Percentiles rank a stretch among this genome's conserved stretches.
These are phyloP conservation scores for Artemisia tridentata DNA, from an alignment of 129 eudicot genomes.

Conservation along the genomic window DNA sequence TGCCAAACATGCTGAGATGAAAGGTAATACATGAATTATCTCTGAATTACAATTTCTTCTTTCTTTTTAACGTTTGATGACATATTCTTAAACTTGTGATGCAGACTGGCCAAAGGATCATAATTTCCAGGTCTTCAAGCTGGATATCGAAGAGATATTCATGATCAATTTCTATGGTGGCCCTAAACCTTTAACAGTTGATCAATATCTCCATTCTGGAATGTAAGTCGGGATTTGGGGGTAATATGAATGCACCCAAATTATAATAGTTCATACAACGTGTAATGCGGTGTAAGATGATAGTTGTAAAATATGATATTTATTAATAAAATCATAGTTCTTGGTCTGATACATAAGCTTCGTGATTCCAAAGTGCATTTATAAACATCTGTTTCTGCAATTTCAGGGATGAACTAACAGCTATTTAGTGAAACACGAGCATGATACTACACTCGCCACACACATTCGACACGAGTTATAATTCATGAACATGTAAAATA, in stretches of 20 bases:
- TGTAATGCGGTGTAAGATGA: constrained; percentile 6
- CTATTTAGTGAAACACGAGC: constrained; percentile 24
- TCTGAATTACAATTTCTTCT: not conserved
- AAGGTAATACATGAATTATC: constrained; percentile 36
- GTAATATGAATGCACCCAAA: not conserved
- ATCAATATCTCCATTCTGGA: constrained; percentile 59
- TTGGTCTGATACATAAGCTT: not conserved
- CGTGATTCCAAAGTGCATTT: constrained; percentile 22
- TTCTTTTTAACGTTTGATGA: not conserved
- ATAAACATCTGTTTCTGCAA: constrained; percentile 27
- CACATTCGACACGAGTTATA: constrained; percentile 1
- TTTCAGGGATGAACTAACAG: constrained; percentile 42
- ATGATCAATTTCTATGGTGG: constrained; percentile 90
- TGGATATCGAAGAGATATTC: constrained; percentile 76
- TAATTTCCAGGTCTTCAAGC: constrained; percentile 68
- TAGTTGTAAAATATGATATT: constrained; percentile 19
- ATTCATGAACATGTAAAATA: constrained; percentile 22
- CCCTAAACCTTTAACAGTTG: constrained; percentile 89
- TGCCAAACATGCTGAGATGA: constrained; percentile 88
- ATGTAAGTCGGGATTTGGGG: constrained; percentile 54
- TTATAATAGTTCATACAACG: constrained; percentile 4
- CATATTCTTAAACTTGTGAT: constrained; percentile 19
- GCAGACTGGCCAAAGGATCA: constrained; percentile 90
- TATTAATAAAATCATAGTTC: constrained; percentile 23
- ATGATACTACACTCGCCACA: constrained; percentile 15